Evolutionary conservation across 805 yeast species (phyloP).

Genomic region (Wickerhamomyces ciferrii): DNA sequence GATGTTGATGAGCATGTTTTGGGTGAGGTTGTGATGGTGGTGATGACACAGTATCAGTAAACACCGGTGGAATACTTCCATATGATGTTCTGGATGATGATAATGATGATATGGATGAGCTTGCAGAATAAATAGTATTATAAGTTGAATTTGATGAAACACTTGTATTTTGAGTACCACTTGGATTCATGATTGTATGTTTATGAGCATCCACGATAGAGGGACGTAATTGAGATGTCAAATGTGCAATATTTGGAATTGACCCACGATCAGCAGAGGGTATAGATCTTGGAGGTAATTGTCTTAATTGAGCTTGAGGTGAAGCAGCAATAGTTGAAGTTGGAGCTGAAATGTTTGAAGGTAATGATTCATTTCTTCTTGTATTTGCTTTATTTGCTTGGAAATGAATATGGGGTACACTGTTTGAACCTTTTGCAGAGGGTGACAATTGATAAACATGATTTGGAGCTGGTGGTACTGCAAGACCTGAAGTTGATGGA

Average conservation of each 20-base stretch:
- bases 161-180: slow-evolving; percentile 1
- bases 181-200: neutral
- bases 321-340: neutral
- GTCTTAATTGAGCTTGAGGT: slow-evolving; percentile 2
- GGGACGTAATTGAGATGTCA: slow-evolving; percentile 19
- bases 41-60: slow-evolving; percentile 1
- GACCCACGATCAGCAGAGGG: slow-evolving; percentile 12
- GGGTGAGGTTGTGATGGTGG: neutral
- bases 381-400: slow-evolving; percentile 1
- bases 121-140: slow-evolving; percentile 17
- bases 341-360: slow-evolving; percentile 6
- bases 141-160: slow-evolving; percentile 18
- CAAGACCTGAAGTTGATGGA: neutral
- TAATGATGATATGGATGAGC: slow-evolving; percentile 19
- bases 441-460: slow-evolving; percentile 4
- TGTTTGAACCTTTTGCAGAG: neutral
- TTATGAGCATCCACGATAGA: slow-evolving; percentile 15
- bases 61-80: slow-evolving; percentile 12
- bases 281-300: slow-evolving; percentile 16
- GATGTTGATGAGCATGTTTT: neutral
- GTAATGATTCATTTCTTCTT: slow-evolving; percentile 14
- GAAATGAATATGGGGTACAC: slow-evolving; percentile 11
- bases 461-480: slow-evolving; percentile 2
- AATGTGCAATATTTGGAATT: slow-evolving; percentile 12
- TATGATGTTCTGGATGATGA: slow-evolving; percentile 20